Evolutionary conservation across 192 early-diverging fungal genomes (phyloP), one percentile per base, ranked within the genome.

Genomic region (Umbelopsis sp.): DNA sequence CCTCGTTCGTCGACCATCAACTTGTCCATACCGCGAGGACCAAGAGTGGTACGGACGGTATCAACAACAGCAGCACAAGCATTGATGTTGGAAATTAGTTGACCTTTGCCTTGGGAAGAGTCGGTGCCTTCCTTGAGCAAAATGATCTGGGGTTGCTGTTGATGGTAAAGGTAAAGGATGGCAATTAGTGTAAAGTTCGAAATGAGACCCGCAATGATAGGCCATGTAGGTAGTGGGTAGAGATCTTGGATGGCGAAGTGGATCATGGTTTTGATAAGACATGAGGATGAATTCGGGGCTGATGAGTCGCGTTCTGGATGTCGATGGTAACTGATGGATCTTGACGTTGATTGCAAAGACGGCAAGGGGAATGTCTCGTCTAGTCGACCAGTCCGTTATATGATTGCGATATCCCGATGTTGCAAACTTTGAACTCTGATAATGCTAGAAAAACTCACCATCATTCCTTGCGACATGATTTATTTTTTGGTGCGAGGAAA

Each of bases 21-120:
- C 85, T 99, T 99, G 80, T 99, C 97, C 97, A 99, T 99, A 66
- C 97, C 97, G 67, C 96, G 88, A 41, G 97, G 97, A 49, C 97
- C 97, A 44, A 99, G 88, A 23, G 97, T 98, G 6, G 96, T 97
- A 71, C 94, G 89, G 73, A 99, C 91, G 61, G 90, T 94, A 78
- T 99, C 97, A 68, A 95, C 96, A 58, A 98, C 90, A 30, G 95
- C 95, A 69, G 93, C 72, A 77, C 95, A 96, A 64, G 97, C 96
- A 67, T 94, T 94, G 74, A 99, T 97, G 83, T 99, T 99, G 71
- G 96, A 97, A 66, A 99, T 84, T 61, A 99, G 91, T 81, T 99
- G 97, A 44, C 94, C 93, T 76, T 92, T 94, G 55, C 97, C 97
- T 84, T 99, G 97, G 47, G 96, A 98, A 47, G 94, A 91, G 79